Percentiles rank a stretch among this genome's conserved stretches.
Evolutionary conservation across 768 basidiomycete species (phyloP).

Genomic region (Naganishia kalamii): DNA sequence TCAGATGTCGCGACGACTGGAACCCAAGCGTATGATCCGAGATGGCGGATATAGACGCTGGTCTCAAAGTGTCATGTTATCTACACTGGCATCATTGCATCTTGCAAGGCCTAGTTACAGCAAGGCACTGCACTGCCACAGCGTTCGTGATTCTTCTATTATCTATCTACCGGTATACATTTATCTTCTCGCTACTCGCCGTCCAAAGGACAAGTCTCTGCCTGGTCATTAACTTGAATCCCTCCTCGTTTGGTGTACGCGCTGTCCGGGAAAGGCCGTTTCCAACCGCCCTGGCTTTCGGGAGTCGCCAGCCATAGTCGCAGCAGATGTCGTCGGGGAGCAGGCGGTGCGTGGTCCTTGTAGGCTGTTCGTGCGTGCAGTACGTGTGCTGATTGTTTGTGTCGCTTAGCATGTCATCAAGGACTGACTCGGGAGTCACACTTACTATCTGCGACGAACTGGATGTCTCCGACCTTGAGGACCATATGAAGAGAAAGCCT

Average conservation of each 20-base stretch:
- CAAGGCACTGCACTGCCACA: too few species aligned
- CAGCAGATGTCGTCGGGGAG: slow-evolving; percentile 39
- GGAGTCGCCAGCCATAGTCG: slow-evolving; percentile 43
- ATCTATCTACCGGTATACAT: neutral
- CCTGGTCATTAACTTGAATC: slow-evolving; percentile 39
- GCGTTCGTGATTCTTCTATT: too few species aligned
- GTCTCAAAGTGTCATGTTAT: too few species aligned
- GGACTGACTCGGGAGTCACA: neutral
- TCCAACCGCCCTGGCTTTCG: slow-evolving; percentile 43
- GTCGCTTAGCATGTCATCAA: neutral
- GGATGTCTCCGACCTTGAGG: slow-evolving; percentile 41
- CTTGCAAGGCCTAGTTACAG: too few species aligned
- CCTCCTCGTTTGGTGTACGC: slow-evolving; percentile 38
- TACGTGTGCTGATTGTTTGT: slow-evolving; percentile 28
- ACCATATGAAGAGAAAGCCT: slow-evolving; percentile 43
- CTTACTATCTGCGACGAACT: slow-evolving; percentile 40
- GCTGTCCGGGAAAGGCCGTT: slow-evolving; percentile 38
- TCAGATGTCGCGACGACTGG: too few species aligned
- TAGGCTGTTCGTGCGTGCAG: slow-evolving; percentile 44
- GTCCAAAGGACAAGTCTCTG: slow-evolving; percentile 31
- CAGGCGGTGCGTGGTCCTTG: slow-evolving; percentile 37
- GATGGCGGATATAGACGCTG: too few species aligned
- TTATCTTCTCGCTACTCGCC: slow-evolving; percentile 22
- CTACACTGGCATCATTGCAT: too few species aligned
- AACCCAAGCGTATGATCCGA: too few species aligned